Percentiles rank a stretch among this genome's conserved stretches.
Evolutionary conservation across 1,139 yeast genomes (phyloP).

Genomic region (Taiozyma sp.): DNA sequence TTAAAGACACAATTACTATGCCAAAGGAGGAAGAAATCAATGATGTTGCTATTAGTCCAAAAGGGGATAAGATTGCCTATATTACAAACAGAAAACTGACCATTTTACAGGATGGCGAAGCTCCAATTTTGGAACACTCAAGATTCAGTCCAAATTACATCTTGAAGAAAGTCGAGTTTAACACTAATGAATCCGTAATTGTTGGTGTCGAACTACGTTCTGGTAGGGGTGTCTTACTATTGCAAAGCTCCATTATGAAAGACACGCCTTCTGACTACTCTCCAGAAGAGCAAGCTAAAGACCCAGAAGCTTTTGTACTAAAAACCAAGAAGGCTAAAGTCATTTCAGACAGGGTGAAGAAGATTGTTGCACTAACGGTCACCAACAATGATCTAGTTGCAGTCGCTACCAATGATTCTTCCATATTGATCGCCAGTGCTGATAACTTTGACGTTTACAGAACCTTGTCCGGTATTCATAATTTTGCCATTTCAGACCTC

Average conservation of each 20-base stretch:
- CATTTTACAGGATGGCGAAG: constrained; percentile 45
- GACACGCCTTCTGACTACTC: not conserved
- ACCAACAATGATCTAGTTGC: constrained; percentile 53
- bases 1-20: constrained; percentile 34
- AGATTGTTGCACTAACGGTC: constrained; percentile 67
- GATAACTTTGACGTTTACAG: constrained; percentile 47
- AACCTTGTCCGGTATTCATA: constrained; percentile 58
- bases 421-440: constrained; percentile 52
- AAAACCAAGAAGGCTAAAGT: constrained; percentile 10
- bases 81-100: constrained; percentile 52
- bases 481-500: constrained; percentile 76
- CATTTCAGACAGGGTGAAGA: constrained; percentile 21
- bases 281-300: not conserved
- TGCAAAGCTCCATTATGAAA: constrained; percentile 22
- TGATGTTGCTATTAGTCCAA: constrained; percentile 44
- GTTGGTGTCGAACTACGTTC: constrained; percentile 51
- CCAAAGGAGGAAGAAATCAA: constrained; percentile 49
- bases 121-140: constrained; percentile 33
- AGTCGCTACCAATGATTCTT: constrained; percentile 71
- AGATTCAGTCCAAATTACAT: constrained; percentile 29
- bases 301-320: constrained; percentile 4
- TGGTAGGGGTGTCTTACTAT: constrained; percentile 36
- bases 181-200: constrained; percentile 44
- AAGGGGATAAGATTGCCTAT: constrained; percentile 50
- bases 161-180: constrained; percentile 58